phyloP scores from a whole-genome alignment of 352 stramenopile species.

The Saprolegnia diclina region DNA sequence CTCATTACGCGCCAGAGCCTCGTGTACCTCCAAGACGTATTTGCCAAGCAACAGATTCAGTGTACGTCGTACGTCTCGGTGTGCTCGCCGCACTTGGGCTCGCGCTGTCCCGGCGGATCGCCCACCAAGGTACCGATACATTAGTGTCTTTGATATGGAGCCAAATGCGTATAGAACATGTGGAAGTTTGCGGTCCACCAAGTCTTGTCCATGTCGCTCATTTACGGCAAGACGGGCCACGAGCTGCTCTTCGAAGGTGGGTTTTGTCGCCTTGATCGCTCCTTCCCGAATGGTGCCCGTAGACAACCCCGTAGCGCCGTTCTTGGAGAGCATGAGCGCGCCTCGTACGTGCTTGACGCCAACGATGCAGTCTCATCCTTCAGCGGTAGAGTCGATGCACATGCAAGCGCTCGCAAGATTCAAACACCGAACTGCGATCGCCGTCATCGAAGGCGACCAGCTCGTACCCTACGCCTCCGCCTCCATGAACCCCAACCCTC shows the following conservation, averaged over 20 bases:
- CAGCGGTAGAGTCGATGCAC: background rate
- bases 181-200: conserved; percentile 14
- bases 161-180: background rate
- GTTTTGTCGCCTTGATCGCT: background rate
- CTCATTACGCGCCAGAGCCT: conserved; percentile 2
- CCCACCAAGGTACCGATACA: background rate
- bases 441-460: conserved; percentile 70
- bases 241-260: conserved; percentile 12
- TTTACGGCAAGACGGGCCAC: conserved; percentile 15
- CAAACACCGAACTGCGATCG: conserved; percentile 30
- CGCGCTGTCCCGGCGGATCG: background rate
- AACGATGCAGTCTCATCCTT: background rate
- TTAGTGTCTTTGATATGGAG: background rate
- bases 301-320: conserved; percentile 7
- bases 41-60: background rate
- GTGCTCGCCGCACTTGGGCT: conserved; percentile 13
- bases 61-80: conserved; percentile 1
- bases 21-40: conserved; percentile 11
- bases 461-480: conserved; percentile 66
- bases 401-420: conserved; percentile 1
- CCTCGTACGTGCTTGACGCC: conserved; percentile 3
- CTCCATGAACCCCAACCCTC: conserved; percentile 64
- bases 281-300: too few species aligned
- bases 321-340: conserved; percentile 7
- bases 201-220: conserved; percentile 13